Evolutionary conservation across 805 yeast genomes (phyloP).

Genomic region (Debaryomyces prosopidis): DNA sequence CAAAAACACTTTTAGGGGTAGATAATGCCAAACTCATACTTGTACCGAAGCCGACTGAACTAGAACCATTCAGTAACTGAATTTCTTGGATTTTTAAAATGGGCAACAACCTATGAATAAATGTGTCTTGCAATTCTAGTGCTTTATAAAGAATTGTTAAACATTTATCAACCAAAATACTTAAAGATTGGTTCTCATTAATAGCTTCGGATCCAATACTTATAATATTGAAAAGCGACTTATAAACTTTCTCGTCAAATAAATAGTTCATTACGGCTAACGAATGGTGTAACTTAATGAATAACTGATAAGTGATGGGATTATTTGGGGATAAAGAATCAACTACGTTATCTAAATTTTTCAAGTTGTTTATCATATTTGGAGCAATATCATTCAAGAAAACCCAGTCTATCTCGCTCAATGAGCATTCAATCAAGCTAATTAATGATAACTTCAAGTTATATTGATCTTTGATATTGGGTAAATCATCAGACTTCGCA

Average conservation of each 20-base stretch:
- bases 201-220: slow-evolving; percentile 61
- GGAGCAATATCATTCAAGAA: slow-evolving; percentile 55
- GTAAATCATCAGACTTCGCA: slow-evolving; percentile 46
- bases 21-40: slow-evolving; percentile 27
- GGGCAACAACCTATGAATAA: slow-evolving; percentile 54
- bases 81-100: slow-evolving; percentile 39
- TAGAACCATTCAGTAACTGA: slow-evolving; percentile 4
- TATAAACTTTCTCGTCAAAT: slow-evolving; percentile 59
- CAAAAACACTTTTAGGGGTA: slow-evolving; percentile 22
- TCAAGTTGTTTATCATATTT: slow-evolving; percentile 33
- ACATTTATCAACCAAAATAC: slow-evolving; percentile 17
- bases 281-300: slow-evolving; percentile 69
- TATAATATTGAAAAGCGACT: slow-evolving; percentile 55
- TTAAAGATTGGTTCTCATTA: slow-evolving; percentile 35
- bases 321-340: slow-evolving; percentile 17
- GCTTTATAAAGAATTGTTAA: slow-evolving; percentile 47
- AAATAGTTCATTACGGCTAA: slow-evolving; percentile 61
- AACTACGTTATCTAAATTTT: slow-evolving; percentile 18
- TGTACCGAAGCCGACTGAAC: slow-evolving; percentile 24
- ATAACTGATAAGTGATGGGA: slow-evolving; percentile 20
- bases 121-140: slow-evolving; percentile 59
- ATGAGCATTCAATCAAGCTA: slow-evolving; percentile 44
- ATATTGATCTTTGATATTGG: slow-evolving; percentile 29
- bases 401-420: slow-evolving; percentile 38
- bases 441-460: slow-evolving; percentile 57